Evolutionary conservation across 306 rosid species (phyloP).

Genomic region (Leucaena leucocephala): DNA sequence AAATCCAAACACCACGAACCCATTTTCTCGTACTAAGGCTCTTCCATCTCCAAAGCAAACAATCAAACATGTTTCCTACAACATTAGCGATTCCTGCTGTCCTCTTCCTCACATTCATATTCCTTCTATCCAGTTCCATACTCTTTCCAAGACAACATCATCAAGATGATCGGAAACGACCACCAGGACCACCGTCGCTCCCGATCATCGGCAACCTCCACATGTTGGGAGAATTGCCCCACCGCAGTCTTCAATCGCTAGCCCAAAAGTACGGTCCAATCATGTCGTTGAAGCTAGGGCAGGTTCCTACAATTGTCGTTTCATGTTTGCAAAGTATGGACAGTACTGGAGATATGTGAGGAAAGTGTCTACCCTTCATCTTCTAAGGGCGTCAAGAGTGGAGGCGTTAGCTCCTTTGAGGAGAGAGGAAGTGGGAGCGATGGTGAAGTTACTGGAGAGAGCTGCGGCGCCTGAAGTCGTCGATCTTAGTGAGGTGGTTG

Average conservation of each 20-base stretch:
- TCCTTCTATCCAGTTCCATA: not conserved
- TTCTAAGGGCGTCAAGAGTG: slow-evolving; percentile 34
- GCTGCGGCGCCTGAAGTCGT: slow-evolving; percentile 27
- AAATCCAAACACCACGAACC: not conserved
- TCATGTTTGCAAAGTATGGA: slow-evolving; percentile 28
- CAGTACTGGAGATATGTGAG: slow-evolving; percentile 50
- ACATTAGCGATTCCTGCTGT: not conserved
- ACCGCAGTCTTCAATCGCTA: slow-evolving; percentile 7
- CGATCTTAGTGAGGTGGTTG: not conserved
- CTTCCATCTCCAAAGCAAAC: not conserved
- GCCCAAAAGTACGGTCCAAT: slow-evolving; percentile 36
- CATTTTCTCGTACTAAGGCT: not conserved
- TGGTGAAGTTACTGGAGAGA: slow-evolving; percentile 6
- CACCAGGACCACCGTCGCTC: slow-evolving; percentile 42
- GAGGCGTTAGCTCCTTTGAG: slow-evolving; percentile 38
- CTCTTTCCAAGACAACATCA: not conserved
- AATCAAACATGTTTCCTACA: not conserved
- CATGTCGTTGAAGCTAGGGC: slow-evolving; percentile 37
- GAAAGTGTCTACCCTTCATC: slow-evolving; percentile 36
- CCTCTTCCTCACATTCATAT: not conserved
- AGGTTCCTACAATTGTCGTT: not conserved
- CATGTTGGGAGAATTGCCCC: slow-evolving; percentile 29
- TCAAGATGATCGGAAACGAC: slow-evolving; percentile 21
- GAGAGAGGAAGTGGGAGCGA: not conserved
- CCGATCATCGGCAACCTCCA: slow-evolving; percentile 41